These are phyloP conservation scores for Yamadazyma siamensis DNA, from an alignment of 1,139 yeast genomes.

Conservation along the genomic window DNA sequence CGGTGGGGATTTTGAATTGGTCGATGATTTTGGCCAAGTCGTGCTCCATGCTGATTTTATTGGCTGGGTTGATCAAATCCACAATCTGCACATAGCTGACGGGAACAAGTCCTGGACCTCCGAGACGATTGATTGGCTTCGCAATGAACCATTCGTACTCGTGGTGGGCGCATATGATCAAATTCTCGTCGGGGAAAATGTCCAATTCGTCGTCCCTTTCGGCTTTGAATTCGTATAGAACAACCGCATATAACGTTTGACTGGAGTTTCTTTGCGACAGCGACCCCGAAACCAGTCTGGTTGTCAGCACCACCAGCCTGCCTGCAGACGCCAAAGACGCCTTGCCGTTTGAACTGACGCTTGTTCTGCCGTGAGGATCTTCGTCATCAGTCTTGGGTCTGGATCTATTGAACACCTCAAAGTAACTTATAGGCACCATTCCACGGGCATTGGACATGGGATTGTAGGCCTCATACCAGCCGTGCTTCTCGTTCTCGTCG, in stretches of 20 bases:
- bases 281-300: neutral
- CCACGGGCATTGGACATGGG: constrained; percentile 79
- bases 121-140: constrained; percentile 88
- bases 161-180: constrained; percentile 92
- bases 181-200: constrained; percentile 80
- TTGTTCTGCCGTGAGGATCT: too few relatives aligned
- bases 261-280: constrained; percentile 15
- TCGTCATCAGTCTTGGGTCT: constrained; percentile 26
- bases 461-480: constrained; percentile 88
- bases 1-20: constrained; percentile 75
- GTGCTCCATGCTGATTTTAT: constrained; percentile 15
- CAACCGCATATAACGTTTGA: constrained; percentile 45
- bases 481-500: constrained; percentile 44
- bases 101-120: constrained; percentile 97
- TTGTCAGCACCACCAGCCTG: neutral
- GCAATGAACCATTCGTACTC: constrained; percentile 98
- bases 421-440: constrained; percentile 81
- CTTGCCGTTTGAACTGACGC: constrained; percentile 1
- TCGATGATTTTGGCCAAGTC: constrained; percentile 41
- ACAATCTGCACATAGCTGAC: constrained; percentile 84
- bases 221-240: constrained; percentile 79
- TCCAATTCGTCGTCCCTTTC: constrained; percentile 88
- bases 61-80: constrained; percentile 54
- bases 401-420: constrained; percentile 71
- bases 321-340: constrained; percentile 3